A percentile compares a stretch with the other conserved stretches of the same genome.
Evolutionary conservation across 2,329 filamentous ascomycete species (phyloP).

Genomic region (Podosphaera aphanis): DNA sequence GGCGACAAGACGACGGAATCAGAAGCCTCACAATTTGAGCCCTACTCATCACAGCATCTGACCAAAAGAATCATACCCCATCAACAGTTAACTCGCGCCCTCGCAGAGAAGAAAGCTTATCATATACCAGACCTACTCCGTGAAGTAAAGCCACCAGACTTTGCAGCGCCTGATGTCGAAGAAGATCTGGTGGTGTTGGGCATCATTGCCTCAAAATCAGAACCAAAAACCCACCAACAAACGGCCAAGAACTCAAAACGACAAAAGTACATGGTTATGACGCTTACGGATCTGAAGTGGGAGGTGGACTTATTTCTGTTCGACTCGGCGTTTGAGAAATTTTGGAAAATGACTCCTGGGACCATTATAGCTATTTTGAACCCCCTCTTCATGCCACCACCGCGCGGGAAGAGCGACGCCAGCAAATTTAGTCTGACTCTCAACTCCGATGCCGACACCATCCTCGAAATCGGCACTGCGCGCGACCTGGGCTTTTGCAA

Average conservation of each 20-base stretch:
- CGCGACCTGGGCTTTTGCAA: constrained; percentile 80
- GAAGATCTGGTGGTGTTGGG: constrained; percentile 77
- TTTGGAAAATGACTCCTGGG: constrained; percentile 84
- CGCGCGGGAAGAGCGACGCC: constrained; percentile 47
- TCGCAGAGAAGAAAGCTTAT: constrained; percentile 56
- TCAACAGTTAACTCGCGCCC: constrained; percentile 50
- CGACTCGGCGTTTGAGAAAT: constrained; percentile 68
- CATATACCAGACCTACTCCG: constrained; percentile 60
- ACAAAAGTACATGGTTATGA: constrained; percentile 83
- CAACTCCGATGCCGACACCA: constrained; percentile 64
- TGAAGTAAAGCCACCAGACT: constrained; percentile 61
- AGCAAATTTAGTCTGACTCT: constrained; percentile 71
- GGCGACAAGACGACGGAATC: constrained; percentile 14
- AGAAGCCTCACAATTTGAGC: constrained; percentile 48
- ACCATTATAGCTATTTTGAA: constrained; percentile 84
- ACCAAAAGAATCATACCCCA: constrained; percentile 68
- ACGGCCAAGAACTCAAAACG: constrained; percentile 23
- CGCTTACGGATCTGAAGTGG: constrained; percentile 69
- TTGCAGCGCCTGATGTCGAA: constrained; percentile 58
- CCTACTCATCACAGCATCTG: constrained; percentile 67
- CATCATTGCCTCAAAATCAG: constrained; percentile 71
- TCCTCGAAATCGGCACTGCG: constrained; percentile 69
- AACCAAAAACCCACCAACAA: constrained; percentile 39
- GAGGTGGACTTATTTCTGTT: constrained; percentile 86
- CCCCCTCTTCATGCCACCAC: constrained; percentile 72